Evolutionary conservation across 352 stramenopile genomes (phyloP), one percentile per base, ranked within the genome.

Genomic region (Elongisporangium anandrum): DNA sequence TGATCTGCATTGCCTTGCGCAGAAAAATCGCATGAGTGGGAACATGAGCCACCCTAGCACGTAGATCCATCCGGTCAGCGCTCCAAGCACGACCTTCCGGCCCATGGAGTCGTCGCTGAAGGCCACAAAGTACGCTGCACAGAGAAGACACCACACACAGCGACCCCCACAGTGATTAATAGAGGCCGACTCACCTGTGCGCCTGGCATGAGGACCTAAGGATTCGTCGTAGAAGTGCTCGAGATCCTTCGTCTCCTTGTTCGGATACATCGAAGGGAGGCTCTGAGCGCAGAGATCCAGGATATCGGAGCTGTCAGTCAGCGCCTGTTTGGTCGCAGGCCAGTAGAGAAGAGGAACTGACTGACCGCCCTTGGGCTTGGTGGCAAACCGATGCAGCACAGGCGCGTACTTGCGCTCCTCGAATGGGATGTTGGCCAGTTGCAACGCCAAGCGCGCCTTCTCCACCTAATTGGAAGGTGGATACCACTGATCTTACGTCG

Each of bases 391-490:
- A 22, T 63, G 64, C 48, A 88, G 67, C 54, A 82, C 34, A 9
- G 76, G 72, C 0, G 69, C 72, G 64, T 77, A 75, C 56, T 75
- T 81, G 41, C 70, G 61, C 65, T 88, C 79, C 0, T 54, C 41
- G 49, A 87, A 85, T 23, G 66, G 38, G n/a, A 86, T 59, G 0
- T 70, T 60, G 3, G 70, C 72, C 5, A 81, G 23, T 20, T 73
- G 69, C 26, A 88, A 52, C 20, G 74, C 74, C 79, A 73, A 86
- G 6, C 79, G 72, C 34, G 75, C 72, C 60, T 88, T 88, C 62
- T 86, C 78, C 19, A 76, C 75, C 52, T 77, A 88, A 65, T 80
- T 88, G 49, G 74, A 86, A 19, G 67, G 67, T 2, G 75, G 74
- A 34, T 34, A 34, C 24, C 24, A 34, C n/a, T n/a, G n/a, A n/a